Evolutionary conservation across 768 basidiomycete genomes (phyloP).

Genomic region (Lactifluus pinguis): DNA sequence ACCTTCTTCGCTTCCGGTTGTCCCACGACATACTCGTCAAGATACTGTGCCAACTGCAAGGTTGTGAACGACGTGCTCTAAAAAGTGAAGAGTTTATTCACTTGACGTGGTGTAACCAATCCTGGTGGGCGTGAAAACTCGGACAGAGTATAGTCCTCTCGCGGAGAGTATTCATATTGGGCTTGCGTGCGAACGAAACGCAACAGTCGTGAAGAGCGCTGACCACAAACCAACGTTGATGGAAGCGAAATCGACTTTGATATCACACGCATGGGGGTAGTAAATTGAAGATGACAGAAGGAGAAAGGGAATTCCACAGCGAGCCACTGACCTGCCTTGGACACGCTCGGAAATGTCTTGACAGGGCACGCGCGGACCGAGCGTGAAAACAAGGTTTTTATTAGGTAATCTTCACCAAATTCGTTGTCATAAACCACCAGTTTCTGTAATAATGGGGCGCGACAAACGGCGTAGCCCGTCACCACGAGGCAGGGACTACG

Average conservation of each 20-base stretch:
- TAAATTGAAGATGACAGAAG: background rate
- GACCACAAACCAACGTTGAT: background rate
- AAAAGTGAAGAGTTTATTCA: constrained; percentile 9
- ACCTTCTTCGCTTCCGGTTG: constrained; percentile 91
- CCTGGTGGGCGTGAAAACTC: constrained; percentile 10
- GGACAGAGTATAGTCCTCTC: constrained; percentile 9
- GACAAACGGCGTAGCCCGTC: constrained; percentile 9
- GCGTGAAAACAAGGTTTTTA: background rate
- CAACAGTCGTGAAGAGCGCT: background rate
- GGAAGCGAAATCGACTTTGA: background rate
- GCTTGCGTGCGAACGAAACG: constrained; percentile 17
- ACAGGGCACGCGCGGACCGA: background rate
- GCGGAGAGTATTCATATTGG: constrained; percentile 15
- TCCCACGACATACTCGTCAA: constrained; percentile 85
- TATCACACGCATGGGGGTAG: background rate
- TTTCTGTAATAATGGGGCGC: constrained; percentile 7
- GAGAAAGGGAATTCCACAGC: background rate
- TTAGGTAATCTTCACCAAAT: background rate
- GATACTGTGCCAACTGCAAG: constrained; percentile 66
- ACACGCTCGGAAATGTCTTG: background rate
- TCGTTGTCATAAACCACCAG: background rate
- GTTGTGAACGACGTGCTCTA: background rate
- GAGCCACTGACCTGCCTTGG: too few species aligned
- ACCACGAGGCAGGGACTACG: constrained; percentile 4
- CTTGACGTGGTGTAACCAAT: constrained; percentile 45